Base-by-base conservation (phyloP, 164 flowering plant species). In the Buxus sempervirens region DNA sequence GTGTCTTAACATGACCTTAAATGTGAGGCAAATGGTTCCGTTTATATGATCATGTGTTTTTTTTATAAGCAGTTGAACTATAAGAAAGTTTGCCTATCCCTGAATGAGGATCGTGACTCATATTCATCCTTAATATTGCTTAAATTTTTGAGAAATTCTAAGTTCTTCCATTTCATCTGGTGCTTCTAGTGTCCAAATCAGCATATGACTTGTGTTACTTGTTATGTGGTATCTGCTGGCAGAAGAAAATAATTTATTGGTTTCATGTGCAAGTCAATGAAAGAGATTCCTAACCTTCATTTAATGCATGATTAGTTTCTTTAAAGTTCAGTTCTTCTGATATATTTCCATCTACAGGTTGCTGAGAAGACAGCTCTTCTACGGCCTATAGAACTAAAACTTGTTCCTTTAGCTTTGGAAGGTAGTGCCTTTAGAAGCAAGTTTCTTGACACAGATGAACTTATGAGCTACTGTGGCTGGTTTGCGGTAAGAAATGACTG, bases 341-440 rank as follows among this genome's bases (percentile, higher is more conserved):
- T 54, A 20, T 4, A 13, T 36, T n/a, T 62, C 12, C 59, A 18
- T 66, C 63, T 81, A 76, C 81, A 94, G 98, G 98, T 94, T 72
- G 97, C 96, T 65, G 96, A 94, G 76, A 94, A 90, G 81, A 94
- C 98, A 26, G 79, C 90, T 72, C 82, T 88, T 64, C 75, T 94
- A 60, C 88, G 89, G 58, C 96, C 97, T 9, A 71, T 80, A 66
- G 96, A 94, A 70, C 83, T 94, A 49, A 86, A 94, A 72, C 90
- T 81, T 76, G 93, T 94, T 70, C 98, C 98, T 48, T 65, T 84
- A 65, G 83, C 96, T 24, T 79, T 94, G 83, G 98, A 94, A 81
- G 93, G 91, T 60, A 82, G 87, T 80, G 98, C 98, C 19, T 91
- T 91, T 71, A 82, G 97, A 79, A 85, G 83, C 79, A 94, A 91